Base-by-base conservation (phyloP, 2,329 filamentous ascomycete species). In the Alternaria hordeiaustralica region DNA sequence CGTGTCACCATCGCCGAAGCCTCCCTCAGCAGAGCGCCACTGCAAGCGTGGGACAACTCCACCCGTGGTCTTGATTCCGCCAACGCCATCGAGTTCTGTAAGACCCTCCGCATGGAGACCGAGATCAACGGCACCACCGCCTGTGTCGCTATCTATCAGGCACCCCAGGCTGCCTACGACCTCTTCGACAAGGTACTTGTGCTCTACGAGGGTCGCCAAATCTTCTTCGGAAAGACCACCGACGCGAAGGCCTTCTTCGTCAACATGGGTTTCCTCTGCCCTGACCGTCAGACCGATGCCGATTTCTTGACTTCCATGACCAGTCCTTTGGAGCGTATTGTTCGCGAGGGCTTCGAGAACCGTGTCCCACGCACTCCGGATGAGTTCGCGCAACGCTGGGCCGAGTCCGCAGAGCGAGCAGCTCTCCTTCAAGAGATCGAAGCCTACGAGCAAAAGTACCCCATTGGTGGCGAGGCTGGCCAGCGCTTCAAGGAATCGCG, bases 1-100 rank as follows among this genome's bases (percentile, higher is more conserved):
- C 89, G 93, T 76, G 92, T 96, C 6, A 92, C 89, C 47, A 93
- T 96, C 65, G 92, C 91, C 1, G 92, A 96, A 79, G 92, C 92
- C 68, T 86, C 90, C 63, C 82, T 94, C 11, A 89, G 89, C 15
- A 83, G 84, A 33, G 86, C 87, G 0, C 86, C 86, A 0, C 78
- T 89, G 2, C 89, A 92, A 75, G 90, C 89, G 64, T 96, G 92
- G 92, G 93, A 93, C 74, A 93, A 93, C 82, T 89, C 87, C 44
- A 93, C 91, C 25, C 85, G 91, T 80, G 90, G 90, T 79, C 83
- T 93, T 30, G 91, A 93, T 80, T 90, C 87, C 30, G 90, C 90
- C 79, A 93, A 92, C 78, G 90, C 91, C 56, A 86, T 93, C 63
- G 90, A 92, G 78, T 93, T 93, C 76, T 89, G 87, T 80, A 90